Evolutionary conservation across 306 rosid species (phyloP).

Genomic region (Amphicarpaea edgeworthii): DNA sequence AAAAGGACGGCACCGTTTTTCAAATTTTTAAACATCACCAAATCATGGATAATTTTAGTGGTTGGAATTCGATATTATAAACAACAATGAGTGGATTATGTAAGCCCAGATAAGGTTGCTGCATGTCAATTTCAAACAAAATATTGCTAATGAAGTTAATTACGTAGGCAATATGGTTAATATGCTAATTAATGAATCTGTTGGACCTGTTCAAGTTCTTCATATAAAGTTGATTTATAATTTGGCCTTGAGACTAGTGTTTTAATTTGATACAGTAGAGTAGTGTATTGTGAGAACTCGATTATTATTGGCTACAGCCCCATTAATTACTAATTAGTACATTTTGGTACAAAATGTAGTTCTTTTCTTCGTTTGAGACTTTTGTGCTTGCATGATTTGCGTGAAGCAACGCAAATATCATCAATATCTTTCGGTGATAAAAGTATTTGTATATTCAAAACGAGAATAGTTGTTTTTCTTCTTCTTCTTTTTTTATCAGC

Average conservation of each 20-base stretch:
- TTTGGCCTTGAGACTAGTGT: neutral
- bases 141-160: constrained; percentile 1
- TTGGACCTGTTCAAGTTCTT: constrained; percentile 27
- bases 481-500: too few species aligned
- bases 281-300: neutral
- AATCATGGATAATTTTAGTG: constrained; percentile 32
- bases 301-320: neutral
- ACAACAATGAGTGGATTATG: constrained; percentile 21
- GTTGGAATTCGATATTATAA: constrained; percentile 25
- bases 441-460: neutral
- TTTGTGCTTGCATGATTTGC: constrained; percentile 24
- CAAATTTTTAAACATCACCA: constrained; percentile 25
- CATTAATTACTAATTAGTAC: neutral
- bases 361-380: constrained; percentile 11
- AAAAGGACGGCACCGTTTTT: constrained; percentile 37
- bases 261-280: neutral
- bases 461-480: constrained; percentile 2
- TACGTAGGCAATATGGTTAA: constrained; percentile 7
- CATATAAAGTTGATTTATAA: neutral
- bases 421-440: constrained; percentile 24
- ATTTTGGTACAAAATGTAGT: neutral
- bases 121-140: constrained; percentile 3
- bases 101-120: neutral
- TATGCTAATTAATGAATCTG: neutral
- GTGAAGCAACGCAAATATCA: constrained; percentile 32